These are phyloP conservation scores for Schwanniomyces polymorphus DNA, from an alignment of 805 yeast genomes.

Conservation along the genomic window DNA sequence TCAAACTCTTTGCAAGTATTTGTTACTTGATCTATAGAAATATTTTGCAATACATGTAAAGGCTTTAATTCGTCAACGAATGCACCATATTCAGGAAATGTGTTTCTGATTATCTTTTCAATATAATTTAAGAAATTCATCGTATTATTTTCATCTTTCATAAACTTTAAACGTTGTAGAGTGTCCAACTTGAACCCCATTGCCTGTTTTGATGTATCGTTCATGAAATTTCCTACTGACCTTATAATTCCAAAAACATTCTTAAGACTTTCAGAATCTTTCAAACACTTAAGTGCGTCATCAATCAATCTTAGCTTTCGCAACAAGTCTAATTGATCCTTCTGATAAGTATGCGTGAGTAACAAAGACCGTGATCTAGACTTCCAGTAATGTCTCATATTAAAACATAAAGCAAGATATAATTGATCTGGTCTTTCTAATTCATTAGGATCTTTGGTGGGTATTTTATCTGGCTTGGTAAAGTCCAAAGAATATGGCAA, in stretches of 20 bases:
- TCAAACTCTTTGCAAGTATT: conserved; percentile 68
- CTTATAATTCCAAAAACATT: conserved; percentile 80
- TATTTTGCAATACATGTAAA: conserved; percentile 60
- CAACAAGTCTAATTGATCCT: conserved; percentile 73
- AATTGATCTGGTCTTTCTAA: conserved; percentile 86
- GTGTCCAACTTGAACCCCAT: conserved; percentile 88
- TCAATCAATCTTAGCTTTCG: conserved; percentile 70
- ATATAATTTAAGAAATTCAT: conserved; percentile 91
- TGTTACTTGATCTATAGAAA: conserved; percentile 80
- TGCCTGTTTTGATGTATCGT: conserved; percentile 88
- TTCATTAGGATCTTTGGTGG: conserved; percentile 70
- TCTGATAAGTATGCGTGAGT: conserved; percentile 67
- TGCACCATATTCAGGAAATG: conserved; percentile 73
- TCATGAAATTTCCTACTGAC: conserved; percentile 95
- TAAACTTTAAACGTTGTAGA: conserved; percentile 83
- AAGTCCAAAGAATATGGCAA: conserved; percentile 81
- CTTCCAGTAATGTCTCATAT: conserved; percentile 87
- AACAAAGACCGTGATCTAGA: conserved; percentile 84
- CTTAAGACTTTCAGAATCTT: conserved; percentile 64
- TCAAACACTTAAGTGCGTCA: conserved; percentile 66
- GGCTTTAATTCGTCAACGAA: conserved; percentile 74
- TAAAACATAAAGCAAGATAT: conserved; percentile 78
- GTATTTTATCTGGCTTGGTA: conserved; percentile 39
- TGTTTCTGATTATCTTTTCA: conserved; percentile 80
- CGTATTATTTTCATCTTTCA: conserved; percentile 85